A percentile compares a stretch with the other conserved stretches of the same genome.
Conservation (phyloP, 345 rosid genomes). For the Raphanus sativus region DNA sequence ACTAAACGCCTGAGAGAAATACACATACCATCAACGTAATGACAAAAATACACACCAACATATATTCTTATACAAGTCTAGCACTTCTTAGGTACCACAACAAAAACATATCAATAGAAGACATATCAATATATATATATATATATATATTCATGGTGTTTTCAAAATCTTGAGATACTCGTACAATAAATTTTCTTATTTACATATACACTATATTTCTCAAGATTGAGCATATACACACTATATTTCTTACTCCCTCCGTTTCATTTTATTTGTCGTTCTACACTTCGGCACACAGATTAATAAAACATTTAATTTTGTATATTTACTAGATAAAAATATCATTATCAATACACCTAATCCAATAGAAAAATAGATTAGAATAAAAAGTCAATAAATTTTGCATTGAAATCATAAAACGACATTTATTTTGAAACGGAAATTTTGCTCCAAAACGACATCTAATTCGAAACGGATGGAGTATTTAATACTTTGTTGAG, state of each 20-base stretch:
- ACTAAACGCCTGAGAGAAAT: conserved; percentile 38
- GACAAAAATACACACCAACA: background rate
- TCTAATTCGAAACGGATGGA: too few species aligned
- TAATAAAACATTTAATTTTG: too few species aligned
- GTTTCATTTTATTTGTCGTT: too few species aligned
- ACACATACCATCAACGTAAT: background rate
- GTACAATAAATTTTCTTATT: background rate
- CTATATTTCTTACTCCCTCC: background rate
- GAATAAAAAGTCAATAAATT: too few species aligned
- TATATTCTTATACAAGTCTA: background rate
- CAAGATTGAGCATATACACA: background rate
- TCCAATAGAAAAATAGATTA: too few species aligned
- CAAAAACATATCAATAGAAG: background rate
- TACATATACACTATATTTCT: background rate
- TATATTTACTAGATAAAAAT: too few species aligned
- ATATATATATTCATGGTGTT: background rate
- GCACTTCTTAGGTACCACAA: background rate
- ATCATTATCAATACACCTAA: too few species aligned
- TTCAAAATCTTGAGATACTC: background rate
- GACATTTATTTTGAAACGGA: too few species aligned
- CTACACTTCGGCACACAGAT: too few species aligned
- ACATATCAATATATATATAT: too few species aligned
- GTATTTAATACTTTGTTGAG: background rate
- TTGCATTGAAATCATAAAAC: too few species aligned
- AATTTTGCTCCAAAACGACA: too few species aligned